Percentiles rank a stretch among this genome's conserved stretches.
Conservation (phyloP, 257 asterid species). For the Euphrasia confusa region DNA sequence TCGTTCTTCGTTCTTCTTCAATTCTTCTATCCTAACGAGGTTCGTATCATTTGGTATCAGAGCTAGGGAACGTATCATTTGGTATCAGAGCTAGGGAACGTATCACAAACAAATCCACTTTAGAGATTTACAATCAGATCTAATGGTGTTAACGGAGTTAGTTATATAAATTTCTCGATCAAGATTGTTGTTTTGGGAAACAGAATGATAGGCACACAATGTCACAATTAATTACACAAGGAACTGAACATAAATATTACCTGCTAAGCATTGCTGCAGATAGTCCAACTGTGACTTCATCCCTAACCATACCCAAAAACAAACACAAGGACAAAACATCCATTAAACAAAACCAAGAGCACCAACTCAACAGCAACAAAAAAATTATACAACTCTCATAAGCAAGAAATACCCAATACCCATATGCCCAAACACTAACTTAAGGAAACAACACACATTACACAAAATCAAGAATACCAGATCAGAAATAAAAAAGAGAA, state of each 20-base stretch:
- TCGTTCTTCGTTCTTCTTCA: too few relatives aligned
- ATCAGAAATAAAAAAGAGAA: too few relatives aligned
- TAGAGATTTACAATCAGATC: not conserved
- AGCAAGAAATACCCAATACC: too few relatives aligned
- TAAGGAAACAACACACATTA: too few relatives aligned
- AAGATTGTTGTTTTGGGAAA: too few relatives aligned
- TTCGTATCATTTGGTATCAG: too few relatives aligned
- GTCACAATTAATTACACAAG: constrained; percentile 3
- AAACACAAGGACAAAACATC: constrained; percentile 11
- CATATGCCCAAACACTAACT: too few relatives aligned
- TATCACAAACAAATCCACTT: not conserved
- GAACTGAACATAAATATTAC: constrained; percentile 35
- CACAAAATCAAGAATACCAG: too few relatives aligned
- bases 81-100: too few relatives aligned
- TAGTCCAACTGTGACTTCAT: constrained; percentile 89
- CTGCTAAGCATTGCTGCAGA: constrained; percentile 90
- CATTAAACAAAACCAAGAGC: constrained; percentile 23
- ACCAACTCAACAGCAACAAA: constrained; percentile 14
- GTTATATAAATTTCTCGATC: not conserved
- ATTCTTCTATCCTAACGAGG: too few relatives aligned
- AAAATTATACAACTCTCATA: not conserved
- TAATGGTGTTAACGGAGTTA: not conserved
- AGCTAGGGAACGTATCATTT: too few relatives aligned
- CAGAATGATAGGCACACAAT: not conserved
- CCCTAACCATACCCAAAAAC: constrained; percentile 42